A percentile compares a stretch with the other conserved stretches of the same genome.
Conservation (phyloP, 371 early-diverging fungal species). For the Lichtheimia corymbifera region DNA sequence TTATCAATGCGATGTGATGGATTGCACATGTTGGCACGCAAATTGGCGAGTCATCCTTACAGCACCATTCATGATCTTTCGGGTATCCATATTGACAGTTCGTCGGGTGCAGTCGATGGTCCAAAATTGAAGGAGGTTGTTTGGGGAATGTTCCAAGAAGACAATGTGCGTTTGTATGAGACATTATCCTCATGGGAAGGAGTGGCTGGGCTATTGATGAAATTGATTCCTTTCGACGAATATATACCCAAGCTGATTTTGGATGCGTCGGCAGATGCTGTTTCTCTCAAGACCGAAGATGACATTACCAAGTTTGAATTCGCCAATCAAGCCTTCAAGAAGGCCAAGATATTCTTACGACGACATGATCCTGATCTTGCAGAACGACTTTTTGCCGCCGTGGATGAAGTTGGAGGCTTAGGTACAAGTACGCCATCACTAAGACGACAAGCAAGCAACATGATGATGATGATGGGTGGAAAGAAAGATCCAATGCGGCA, state of each 20-base stretch:
- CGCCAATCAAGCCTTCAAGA: slow-evolving; percentile 27
- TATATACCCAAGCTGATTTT: slow-evolving; percentile 35
- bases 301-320: slow-evolving; percentile 17
- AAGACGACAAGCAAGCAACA: background rate
- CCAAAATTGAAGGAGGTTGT: slow-evolving; percentile 26
- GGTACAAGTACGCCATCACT: slow-evolving; percentile 4
- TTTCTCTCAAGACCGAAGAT: slow-evolving; percentile 24
- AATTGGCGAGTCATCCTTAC: slow-evolving; percentile 28
- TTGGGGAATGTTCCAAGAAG: slow-evolving; percentile 28
- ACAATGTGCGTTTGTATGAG: slow-evolving; percentile 27
- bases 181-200: slow-evolving; percentile 37
- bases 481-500: slow-evolving; percentile 30
- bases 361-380: slow-evolving; percentile 28
- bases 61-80: slow-evolving; percentile 12
- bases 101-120: slow-evolving; percentile 29
- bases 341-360: slow-evolving; percentile 30
- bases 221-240: slow-evolving; percentile 41
- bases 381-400: slow-evolving; percentile 23
- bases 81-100: slow-evolving; percentile 30
- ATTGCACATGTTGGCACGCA: slow-evolving; percentile 29
- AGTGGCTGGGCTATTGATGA: slow-evolving; percentile 32
- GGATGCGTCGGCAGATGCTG: slow-evolving; percentile 33
- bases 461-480: slow-evolving; percentile 1
- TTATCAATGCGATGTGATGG: slow-evolving; percentile 27
- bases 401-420: slow-evolving; percentile 28